phyloP scores from a whole-genome alignment of 768 basidiomycete genomes.

The Asterophora parasitica region DNA sequence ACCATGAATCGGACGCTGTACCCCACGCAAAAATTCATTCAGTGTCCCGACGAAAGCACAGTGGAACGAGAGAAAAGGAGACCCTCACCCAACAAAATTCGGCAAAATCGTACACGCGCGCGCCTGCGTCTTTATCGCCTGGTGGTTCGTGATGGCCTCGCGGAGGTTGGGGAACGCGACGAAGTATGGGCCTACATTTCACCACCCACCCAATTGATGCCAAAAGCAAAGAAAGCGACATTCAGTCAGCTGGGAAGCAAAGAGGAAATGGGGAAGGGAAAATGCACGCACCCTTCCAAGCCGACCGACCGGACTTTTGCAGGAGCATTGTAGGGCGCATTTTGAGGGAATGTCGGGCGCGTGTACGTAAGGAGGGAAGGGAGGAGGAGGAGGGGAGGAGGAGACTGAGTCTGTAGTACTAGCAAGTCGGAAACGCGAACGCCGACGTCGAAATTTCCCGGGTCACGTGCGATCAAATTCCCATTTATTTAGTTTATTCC shows the following conservation, averaged over 20 bases:
- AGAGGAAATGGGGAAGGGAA: not conserved
- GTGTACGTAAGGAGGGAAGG: not conserved
- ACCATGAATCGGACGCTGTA: slow-evolving; percentile 81
- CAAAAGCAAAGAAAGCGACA: no score
- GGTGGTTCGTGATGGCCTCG: slow-evolving; percentile 73
- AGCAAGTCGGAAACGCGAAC: no score
- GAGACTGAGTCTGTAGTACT: not conserved
- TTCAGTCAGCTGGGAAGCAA: no score
- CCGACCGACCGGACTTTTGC: slow-evolving; percentile 65
- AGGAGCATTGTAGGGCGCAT: slow-evolving; percentile 65
- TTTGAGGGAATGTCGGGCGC: not conserved
- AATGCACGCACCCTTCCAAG: slow-evolving; percentile 76
- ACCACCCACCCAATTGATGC: no score
- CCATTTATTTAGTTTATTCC: no score
- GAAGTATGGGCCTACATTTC: slow-evolving; percentile 89
- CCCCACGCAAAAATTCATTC: not conserved
- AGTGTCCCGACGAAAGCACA: no score
- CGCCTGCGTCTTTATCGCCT: slow-evolving; percentile 85
- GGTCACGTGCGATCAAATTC: no score
- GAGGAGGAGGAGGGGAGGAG: not conserved
- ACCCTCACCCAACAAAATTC: slow-evolving; percentile 93
- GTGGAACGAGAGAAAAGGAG: slow-evolving; percentile 3
- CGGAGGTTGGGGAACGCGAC: slow-evolving; percentile 87
- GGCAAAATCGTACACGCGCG: slow-evolving; percentile 91
- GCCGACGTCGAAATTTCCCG: no score